Evolutionary conservation across 2,329 filamentous ascomycete genomes (phyloP), one percentile per base, ranked within the genome.

Genomic region (Alternaria gansuensis): DNA sequence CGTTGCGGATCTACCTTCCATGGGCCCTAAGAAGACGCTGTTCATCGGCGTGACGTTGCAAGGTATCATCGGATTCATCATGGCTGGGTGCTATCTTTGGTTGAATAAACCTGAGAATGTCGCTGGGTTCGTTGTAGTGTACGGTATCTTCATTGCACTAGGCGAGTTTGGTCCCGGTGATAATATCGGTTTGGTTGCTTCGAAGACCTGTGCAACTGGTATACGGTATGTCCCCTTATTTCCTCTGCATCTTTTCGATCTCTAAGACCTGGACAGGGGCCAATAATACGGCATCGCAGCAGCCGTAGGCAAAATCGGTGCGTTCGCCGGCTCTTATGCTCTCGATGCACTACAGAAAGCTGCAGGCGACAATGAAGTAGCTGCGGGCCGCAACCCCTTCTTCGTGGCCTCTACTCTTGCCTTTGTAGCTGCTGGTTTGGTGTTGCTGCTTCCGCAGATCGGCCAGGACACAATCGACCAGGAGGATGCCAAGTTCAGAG

Each of bases 91-190:
- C 64, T 97, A 96, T 78, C 77, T 80, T 5, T 84, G 83, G 51
- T 84, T 97, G n/a, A 87, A 87, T 0, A 83, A 87, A 51, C 81
- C 87, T 0, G 72, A 83, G 59, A 87, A 92, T 59, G 87, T 95
- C 4, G 91, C 83, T 7, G 90, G 83, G 0, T 96, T 95, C 67
- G 88, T 91, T 1, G 89, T 93, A 5, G 86, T 94, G 3, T 94
- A 93, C 67, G 91, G 85, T 14, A 83, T 95, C 63, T 95, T 95
- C 80, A 81, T 92, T 1, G 85, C 88, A 0, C 82, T 94, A 1
- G 91, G 91, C 49, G 92, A 95, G 76, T 79, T 96, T 39, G 93
- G 93, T 0, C 92, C 93, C 0, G 93, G 93, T 11, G 91, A 97
- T 81, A 97, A 97, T 76, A 96, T 97, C 67, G 93, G 93, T 3